Conservation (phyloP, 441 rosid species). For the Populus hybrid region DNA sequence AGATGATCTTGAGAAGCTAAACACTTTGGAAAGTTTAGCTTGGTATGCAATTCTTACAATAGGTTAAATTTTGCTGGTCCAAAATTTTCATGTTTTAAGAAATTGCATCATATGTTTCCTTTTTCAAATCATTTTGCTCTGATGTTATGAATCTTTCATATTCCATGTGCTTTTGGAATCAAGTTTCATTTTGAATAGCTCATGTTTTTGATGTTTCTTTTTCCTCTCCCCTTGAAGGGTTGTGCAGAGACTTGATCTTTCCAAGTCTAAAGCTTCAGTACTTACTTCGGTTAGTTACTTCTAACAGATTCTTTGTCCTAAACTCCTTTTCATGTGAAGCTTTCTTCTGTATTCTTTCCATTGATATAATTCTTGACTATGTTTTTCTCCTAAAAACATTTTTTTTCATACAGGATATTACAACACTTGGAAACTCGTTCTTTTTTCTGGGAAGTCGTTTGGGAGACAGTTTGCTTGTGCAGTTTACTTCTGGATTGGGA, state of each 20-base stretch:
- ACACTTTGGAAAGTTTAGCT: neutral
- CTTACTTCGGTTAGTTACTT: constrained; percentile 85
- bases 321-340: constrained; percentile 17
- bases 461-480: constrained; percentile 99
- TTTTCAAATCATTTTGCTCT: neutral
- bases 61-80: neutral
- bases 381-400: constrained; percentile 20
- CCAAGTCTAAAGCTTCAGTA: constrained; percentile 98
- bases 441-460: constrained; percentile 92
- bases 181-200: constrained; percentile 7
- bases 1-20: neutral
- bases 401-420: constrained; percentile 64
- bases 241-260: constrained; percentile 95
- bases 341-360: constrained; percentile 5
- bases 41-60: neutral
- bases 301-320: constrained; percentile 9
- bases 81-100: neutral
- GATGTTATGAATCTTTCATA: neutral
- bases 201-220: constrained; percentile 20
- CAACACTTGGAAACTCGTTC: constrained; percentile 77
- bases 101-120: neutral
- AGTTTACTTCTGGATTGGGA: constrained; percentile 69
- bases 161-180: neutral
- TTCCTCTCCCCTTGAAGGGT: constrained; percentile 57
- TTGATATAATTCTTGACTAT: constrained; percentile 13